Base-by-base conservation (phyloP, 78 protist genomes). In the Chrysochromulina tobinii region DNA sequence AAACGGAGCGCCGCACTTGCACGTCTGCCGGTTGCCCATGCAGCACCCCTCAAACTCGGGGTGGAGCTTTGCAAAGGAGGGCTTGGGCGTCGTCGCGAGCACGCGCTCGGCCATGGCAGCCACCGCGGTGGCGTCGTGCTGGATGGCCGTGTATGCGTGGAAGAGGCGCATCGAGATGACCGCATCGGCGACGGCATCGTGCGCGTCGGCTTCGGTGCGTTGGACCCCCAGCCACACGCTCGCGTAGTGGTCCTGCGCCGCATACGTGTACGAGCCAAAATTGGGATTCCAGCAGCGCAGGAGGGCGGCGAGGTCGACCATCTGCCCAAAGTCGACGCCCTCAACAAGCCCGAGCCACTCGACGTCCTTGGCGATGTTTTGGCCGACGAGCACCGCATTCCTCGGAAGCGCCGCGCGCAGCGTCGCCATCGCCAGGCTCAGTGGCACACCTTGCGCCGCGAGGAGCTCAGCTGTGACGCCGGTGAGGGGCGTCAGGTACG, bases 121-220 rank as follows among this genome's bases (percentile, higher is more conserved):
- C 23, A 77, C 27, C 3, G 15, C 18, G 23, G 57, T 61, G 25
- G 23, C 17, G 61, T 77, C 85, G 8, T 15, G 59, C 53, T 50
- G 59, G 20, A 38, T 38, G 25, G 25, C 50, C 15, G 6, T 2
- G 85, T 53, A 77, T 8, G 27, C 21, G 59, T 53, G 55, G 61
- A 77, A 77, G 61, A 77, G 85, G 15, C 5, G 5, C 64, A 88
- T 69, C 20, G 91, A 88, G 51, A 21, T 55, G 83, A 58, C 17
- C 58, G 91, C 91, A 21, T 88, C 91, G 14, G 91, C 58, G 59
- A 69, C 64, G 23, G 91, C 91, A 54, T 88, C 75, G 91, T 88
- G 91, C 4, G 84, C 57, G 2, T 51, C 84, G 51, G 85, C 91
- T 3, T 21, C n/a, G n/a, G 53, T 51, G 23, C 75, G 79, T 14